Percentiles rank a stretch among this genome's conserved stretches.
Conservation (phyloP, 1,284 basidiomycete genomes). For the Pseudozyma pruni region DNA sequence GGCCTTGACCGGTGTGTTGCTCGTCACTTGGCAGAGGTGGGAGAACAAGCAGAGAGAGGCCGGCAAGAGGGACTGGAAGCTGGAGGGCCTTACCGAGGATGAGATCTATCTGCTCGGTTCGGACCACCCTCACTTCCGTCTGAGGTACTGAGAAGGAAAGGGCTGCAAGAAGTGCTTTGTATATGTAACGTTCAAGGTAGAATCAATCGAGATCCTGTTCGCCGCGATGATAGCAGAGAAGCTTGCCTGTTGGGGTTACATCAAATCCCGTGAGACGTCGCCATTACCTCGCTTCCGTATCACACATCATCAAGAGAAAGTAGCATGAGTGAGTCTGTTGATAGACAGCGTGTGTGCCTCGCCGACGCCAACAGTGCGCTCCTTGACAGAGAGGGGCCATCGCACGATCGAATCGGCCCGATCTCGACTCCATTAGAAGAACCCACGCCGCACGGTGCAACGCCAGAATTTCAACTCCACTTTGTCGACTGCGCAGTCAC, state of each 20-base stretch:
- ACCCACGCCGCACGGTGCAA: slow-evolving; percentile 42
- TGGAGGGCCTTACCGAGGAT: slow-evolving; percentile 24
- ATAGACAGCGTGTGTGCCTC: too few species aligned
- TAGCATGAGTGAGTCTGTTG: too few species aligned
- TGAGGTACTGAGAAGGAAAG: slow-evolving; percentile 11
- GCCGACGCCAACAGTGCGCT: too few species aligned
- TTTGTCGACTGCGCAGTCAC: slow-evolving; percentile 11
- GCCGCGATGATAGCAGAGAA: too few species aligned
- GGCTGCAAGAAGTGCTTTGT: slow-evolving; percentile 1
- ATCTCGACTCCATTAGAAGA: slow-evolving; percentile 1
- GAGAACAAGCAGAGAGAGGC: slow-evolving; percentile 38
- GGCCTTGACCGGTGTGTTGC: slow-evolving; percentile 10
- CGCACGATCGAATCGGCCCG: too few species aligned
- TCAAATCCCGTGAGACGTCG: too few species aligned
- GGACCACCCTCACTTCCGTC: slow-evolving; percentile 43
- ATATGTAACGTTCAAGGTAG: neutral
- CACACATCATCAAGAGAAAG: too few species aligned
- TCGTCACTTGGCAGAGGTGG: slow-evolving; percentile 39
- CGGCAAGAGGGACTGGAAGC: slow-evolving; percentile 21
- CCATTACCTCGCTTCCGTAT: too few species aligned
- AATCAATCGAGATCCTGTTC: too few species aligned
- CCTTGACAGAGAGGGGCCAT: too few species aligned
- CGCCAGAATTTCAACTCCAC: slow-evolving; percentile 42
- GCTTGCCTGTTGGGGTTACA: too few species aligned
- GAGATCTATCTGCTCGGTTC: slow-evolving; percentile 41